Conservation (phyloP, 2,329 filamentous ascomycete genomes). For the Colletotrichum euphorbiae region DNA sequence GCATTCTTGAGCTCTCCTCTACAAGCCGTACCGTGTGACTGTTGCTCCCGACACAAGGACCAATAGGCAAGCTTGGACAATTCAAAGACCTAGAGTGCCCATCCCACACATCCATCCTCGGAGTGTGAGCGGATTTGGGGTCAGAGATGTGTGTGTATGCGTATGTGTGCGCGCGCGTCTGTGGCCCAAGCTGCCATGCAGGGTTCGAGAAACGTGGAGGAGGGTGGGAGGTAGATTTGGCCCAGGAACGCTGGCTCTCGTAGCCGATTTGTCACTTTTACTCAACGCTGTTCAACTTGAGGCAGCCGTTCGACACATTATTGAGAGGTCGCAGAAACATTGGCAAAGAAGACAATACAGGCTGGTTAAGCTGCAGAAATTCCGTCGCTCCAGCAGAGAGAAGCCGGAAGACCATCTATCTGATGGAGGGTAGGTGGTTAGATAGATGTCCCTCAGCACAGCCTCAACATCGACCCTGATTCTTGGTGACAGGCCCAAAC, state of each 20-base stretch:
- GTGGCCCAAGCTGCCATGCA: conserved; percentile 34
- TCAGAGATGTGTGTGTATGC: neutral
- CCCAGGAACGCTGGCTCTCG: conserved; percentile 24
- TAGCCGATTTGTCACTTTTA: conserved; percentile 21
- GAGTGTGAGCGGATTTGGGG: conserved; percentile 25
- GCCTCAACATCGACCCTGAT: conserved; percentile 27
- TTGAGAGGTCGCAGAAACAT: conserved; percentile 11
- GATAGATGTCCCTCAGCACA: conserved; percentile 24
- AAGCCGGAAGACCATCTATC: conserved; percentile 3
- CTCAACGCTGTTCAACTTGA: conserved; percentile 2
- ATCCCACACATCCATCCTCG: conserved; percentile 1
- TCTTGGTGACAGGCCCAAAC: conserved; percentile 16
- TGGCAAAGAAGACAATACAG: neutral
- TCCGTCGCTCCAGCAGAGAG: conserved; percentile 2
- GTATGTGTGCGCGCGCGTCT: neutral
- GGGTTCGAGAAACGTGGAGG: conserved; percentile 33
- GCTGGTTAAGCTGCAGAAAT: conserved; percentile 29
- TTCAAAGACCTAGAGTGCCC: conserved; percentile 1
- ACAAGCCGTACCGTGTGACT: conserved; percentile 30
- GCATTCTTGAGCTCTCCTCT: neutral
- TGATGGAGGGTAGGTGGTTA: conserved; percentile 5
- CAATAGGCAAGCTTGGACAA: conserved; percentile 19
- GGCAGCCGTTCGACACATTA: neutral
- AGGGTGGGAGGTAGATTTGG: conserved; percentile 11
- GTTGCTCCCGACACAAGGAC: neutral